Evolutionary conservation across 352 stramenopile genomes (phyloP).

Genomic region (Phytophthora hibernalis): DNA sequence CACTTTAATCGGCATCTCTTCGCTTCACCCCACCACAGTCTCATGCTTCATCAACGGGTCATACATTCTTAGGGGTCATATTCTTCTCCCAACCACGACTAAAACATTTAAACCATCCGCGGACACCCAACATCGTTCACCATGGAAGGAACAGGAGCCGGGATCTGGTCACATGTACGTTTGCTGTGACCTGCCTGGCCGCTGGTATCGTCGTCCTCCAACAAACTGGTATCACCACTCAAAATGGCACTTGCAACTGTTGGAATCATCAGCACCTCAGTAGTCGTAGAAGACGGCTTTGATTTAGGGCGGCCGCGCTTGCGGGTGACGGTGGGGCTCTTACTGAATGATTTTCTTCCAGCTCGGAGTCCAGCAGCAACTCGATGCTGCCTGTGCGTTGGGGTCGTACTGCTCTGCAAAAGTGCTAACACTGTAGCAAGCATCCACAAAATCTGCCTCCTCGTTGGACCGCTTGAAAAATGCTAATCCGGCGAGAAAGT

Average conservation of each 20-base stretch:
- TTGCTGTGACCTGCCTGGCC: conserved; percentile 42
- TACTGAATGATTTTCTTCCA: conserved; percentile 38
- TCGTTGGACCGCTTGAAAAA: conserved; percentile 39
- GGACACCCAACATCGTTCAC: background rate
- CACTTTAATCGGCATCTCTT: no score
- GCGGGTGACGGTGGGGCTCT: conserved; percentile 32
- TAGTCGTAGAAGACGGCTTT: conserved; percentile 21
- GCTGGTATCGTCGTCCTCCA: conserved; percentile 6
- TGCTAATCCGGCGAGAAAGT: conserved; percentile 37
- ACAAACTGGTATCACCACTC: conserved; percentile 13
- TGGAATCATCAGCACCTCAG: conserved; percentile 16
- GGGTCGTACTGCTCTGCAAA: conserved; percentile 40
- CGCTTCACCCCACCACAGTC: no score
- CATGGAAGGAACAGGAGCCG: background rate
- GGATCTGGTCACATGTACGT: conserved; percentile 31
- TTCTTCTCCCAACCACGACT: background rate
- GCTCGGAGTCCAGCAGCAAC: conserved; percentile 40
- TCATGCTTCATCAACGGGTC: background rate
- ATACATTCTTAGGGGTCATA: conserved; percentile 5
- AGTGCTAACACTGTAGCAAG: conserved; percentile 32
- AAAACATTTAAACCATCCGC: conserved; percentile 29
- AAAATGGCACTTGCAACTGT: conserved; percentile 14
- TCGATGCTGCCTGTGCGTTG: conserved; percentile 38
- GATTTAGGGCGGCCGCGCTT: conserved; percentile 46
- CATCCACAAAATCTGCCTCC: conserved; percentile 22